A percentile compares a stretch with the other conserved stretches of the same genome.
These are phyloP conservation scores for Solanum dulcamara DNA, from an alignment of 257 asterid species.

Conservation along the genomic window DNA sequence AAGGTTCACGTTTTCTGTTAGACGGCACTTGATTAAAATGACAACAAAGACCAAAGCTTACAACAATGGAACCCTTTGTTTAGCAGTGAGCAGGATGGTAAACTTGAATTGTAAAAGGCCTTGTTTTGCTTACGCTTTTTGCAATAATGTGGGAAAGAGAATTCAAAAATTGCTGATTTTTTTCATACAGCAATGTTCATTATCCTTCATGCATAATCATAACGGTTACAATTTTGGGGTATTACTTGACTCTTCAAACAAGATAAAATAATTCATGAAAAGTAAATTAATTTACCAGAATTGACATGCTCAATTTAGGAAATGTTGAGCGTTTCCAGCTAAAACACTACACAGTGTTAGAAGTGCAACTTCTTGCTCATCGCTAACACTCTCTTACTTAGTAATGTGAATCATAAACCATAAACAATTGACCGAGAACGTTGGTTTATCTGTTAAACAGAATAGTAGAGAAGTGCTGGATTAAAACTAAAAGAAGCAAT, in stretches of 20 bases:
- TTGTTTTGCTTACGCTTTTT: neutral
- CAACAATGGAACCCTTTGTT: neutral
- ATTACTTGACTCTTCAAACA: neutral
- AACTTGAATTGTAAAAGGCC: neutral
- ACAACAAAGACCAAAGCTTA: neutral
- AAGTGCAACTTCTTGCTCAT: neutral
- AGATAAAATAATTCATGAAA: neutral
- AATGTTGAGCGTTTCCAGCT: neutral
- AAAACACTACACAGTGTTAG: neutral
- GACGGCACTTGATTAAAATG: neutral
- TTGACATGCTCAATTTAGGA: neutral
- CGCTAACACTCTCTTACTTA: neutral
- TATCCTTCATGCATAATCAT: neutral
- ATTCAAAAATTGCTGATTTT: neutral
- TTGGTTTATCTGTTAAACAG: neutral
- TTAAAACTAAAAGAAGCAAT: neutral
- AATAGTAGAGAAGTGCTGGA: neutral
- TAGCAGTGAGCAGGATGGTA: neutral
- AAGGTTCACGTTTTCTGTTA: neutral
- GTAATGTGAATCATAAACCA: neutral
- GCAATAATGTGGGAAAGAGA: neutral
- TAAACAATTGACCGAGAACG: neutral
- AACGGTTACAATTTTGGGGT: neutral
- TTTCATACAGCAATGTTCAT: neutral
- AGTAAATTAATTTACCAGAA: neutral